These are phyloP conservation scores for Plasmopara halstedii DNA, from an alignment of 352 stramenopile genomes.

Conservation along the genomic window DNA sequence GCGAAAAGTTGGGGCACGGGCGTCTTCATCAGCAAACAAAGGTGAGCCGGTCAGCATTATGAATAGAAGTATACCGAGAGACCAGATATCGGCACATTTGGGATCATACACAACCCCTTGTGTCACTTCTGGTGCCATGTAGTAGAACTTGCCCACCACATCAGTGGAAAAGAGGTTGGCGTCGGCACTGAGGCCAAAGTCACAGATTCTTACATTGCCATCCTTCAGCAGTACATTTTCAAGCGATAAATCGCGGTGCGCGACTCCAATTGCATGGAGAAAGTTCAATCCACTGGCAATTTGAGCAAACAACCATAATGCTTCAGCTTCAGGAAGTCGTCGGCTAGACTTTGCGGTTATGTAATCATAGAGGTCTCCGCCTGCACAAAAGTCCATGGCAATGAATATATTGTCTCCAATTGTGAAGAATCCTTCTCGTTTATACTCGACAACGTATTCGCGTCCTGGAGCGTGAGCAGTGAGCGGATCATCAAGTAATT, in stretches of 20 bases:
- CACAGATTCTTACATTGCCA: constrained; percentile 43
- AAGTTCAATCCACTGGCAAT: constrained; percentile 38
- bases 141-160: constrained; percentile 59
- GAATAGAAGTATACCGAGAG: constrained; percentile 58
- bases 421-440: constrained; percentile 35
- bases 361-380: constrained; percentile 58
- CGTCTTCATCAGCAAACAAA: constrained; percentile 20
- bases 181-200: constrained; percentile 55
- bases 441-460: constrained; percentile 36
- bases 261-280: constrained; percentile 38
- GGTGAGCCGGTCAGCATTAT: constrained; percentile 61
- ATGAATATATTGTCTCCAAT: constrained; percentile 38
- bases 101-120: constrained; percentile 33
- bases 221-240: constrained; percentile 54
- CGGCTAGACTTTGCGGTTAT: constrained; percentile 24
- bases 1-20: constrained; percentile 41
- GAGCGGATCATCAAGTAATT: constrained; percentile 28
- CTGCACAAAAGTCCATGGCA: constrained; percentile 57
- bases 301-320: constrained; percentile 30
- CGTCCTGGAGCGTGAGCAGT: constrained; percentile 21
- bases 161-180: constrained; percentile 28
- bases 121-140: constrained; percentile 63
- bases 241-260: constrained; percentile 49
- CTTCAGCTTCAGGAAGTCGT: constrained; percentile 30
- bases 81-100: constrained; percentile 53